Evolutionary conservation across 164 flowering plant species (phyloP), one percentile per base, ranked within the genome.

Genomic region (Dillenia suffruticosa): DNA sequence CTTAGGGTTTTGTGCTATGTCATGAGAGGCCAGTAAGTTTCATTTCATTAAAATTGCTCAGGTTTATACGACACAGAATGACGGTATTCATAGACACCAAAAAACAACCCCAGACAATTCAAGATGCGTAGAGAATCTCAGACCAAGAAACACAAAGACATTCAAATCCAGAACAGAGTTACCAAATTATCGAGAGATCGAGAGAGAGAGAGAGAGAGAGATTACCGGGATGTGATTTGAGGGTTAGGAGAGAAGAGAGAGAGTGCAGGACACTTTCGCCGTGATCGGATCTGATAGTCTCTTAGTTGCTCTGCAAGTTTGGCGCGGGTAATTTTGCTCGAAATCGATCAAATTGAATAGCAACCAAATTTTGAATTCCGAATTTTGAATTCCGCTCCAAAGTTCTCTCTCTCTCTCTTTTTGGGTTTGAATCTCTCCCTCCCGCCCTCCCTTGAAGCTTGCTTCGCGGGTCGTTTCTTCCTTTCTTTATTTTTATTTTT

Each of bases 231-330:
- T 32, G 62, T 63, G 63, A 82, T 68, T 24, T 71, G 68, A 56
- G 69, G 76, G 22, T 68, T 68, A 24, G 76, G 72, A 47, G 76
- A 72, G 62, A 72, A 72, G 52, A 75, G 8, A 9, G 68, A 57
- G 64, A 82, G 80, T 44, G 76, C 68, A 17, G 77, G 60, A 63
- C 71, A 77, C 69, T 73, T 79, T 57, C 70, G 76, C 68, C 74
- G 80, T 1, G 84, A 81, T 73, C 80, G 79, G 76, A 82, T 71
- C 79, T 81, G 87, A 53, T 76, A 77, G 13, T 79, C 85, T 74
- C 84, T 73, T 51, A 82, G 81, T 68, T 85, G 84, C 76, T 85
- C 85, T 0, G 69, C 85, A 26, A 82, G 82, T 66, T 82, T 81
- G 14, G 84, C 77, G 13, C 87, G 78, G 53, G 87, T 81, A 26